Evolutionary conservation across 208 protist genomes (phyloP), one percentile per base, ranked within the genome.

Genomic region (Trichomonas vaginalis): DNA sequence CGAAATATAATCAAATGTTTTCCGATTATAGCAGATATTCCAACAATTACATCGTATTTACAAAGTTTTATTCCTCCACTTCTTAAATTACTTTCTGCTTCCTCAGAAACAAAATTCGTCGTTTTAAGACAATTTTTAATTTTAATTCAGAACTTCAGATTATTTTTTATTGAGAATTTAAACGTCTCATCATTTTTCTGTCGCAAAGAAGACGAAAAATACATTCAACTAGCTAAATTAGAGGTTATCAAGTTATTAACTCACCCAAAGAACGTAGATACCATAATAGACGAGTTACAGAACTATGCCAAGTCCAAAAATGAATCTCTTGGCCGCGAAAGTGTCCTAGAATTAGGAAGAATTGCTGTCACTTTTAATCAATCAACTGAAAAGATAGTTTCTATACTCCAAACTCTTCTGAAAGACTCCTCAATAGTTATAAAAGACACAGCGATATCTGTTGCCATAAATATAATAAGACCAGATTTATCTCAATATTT

Each of bases 141-240:
- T 70, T 70, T 70, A 70, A 70, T 70, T 27, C 56, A 70, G n/a
- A 70, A 70, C n/a, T 70, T 70, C 21, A 70, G n/a, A 27, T 8
- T 27, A 32, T 70, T 70, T 70, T 70, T 70, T 27, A 70, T 70
- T 6, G 56, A 70, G n/a, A 70, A 70, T 70, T 27, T 70, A 12
- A 70, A 70, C n/a, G 56, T 70, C 1, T 70, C 56, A 96, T 97
- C 99, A 46, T 99, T 99, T 96, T 98, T 99, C 96, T 98, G 98
- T 95, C 98, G 99, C 96, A 99, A 99, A 97, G 99, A 99, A 96
- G 98, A 99, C 95, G 98, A 98, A 40, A 98, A 99, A 95, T 99
- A 99, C 96, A 98, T 99, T 45, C 99, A 99, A 96, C 97, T 99
- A 95, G 98, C 99, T 97, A 99, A 99, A 97, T 97, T 99, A 17